Evolutionary conservation across 2,329 filamentous ascomycete genomes (phyloP).

Genomic region (Pochonia chlamydosporia): DNA sequence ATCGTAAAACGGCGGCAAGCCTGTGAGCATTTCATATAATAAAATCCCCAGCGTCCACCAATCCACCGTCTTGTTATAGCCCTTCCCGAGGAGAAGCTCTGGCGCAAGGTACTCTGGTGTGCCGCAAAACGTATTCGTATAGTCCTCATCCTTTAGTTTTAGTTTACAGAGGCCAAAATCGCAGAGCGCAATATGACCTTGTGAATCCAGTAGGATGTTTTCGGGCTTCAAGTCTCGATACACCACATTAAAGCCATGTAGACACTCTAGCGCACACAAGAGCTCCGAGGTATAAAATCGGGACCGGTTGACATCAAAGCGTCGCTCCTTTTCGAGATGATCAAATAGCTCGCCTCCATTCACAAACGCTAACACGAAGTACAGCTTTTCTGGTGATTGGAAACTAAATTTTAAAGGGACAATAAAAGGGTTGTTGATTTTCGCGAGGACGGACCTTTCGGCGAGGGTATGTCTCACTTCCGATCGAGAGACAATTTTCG

Average conservation of each 20-base stretch:
- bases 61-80: constrained; percentile 96
- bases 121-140: constrained; percentile 96
- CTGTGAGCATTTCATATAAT: constrained; percentile 97
- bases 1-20: constrained; percentile 94
- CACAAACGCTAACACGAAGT: constrained; percentile 93
- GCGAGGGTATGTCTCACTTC: constrained; percentile 96
- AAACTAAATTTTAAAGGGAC: constrained; percentile 98
- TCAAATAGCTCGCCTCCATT: constrained; percentile 98
- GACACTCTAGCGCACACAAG: constrained; percentile 87
- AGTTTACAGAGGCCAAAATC: constrained; percentile 99
- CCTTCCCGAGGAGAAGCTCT: constrained; percentile 85
- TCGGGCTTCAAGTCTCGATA: constrained; percentile 74
- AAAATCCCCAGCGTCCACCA: constrained; percentile 99
- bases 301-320: constrained; percentile 94
- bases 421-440: constrained; percentile 99
- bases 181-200: constrained; percentile 93
- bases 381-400: constrained; percentile 97
- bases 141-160: constrained; percentile 98
- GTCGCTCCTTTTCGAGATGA: constrained; percentile 90
- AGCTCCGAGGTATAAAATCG: constrained; percentile 97
- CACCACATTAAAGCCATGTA: constrained; percentile 98
- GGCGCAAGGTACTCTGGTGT: constrained; percentile 97
- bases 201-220: constrained; percentile 96
- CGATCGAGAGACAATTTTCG: constrained; percentile 96
- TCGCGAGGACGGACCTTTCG: constrained; percentile 90